A percentile compares a stretch with the other conserved stretches of the same genome.
phyloP scores from a whole-genome alignment of 768 basidiomycete genomes.

The Macrolepiota albuminosa region DNA sequence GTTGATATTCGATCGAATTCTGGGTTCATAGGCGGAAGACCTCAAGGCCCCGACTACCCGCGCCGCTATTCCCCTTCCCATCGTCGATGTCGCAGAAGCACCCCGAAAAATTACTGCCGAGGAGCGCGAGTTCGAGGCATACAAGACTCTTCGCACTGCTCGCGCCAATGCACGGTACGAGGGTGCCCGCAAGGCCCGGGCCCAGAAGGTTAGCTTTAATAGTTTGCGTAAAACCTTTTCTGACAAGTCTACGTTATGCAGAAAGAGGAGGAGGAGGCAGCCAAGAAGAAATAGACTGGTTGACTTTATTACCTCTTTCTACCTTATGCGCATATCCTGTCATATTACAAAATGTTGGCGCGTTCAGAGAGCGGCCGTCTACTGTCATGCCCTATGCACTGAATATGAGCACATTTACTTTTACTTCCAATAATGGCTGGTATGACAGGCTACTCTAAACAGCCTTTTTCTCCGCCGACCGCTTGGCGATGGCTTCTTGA shows the following conservation, averaged over 20 bases:
- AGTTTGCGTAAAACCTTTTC: background rate
- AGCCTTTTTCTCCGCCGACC: conserved; percentile 21
- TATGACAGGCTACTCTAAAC: background rate
- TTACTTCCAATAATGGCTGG: background rate
- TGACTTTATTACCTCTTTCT: conserved; percentile 21
- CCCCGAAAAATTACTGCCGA: conserved; percentile 92
- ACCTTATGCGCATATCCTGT: conserved; percentile 22
- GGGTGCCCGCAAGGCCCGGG: conserved; percentile 82
- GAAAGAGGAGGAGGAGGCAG: conserved; percentile 91
- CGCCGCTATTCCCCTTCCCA: conserved; percentile 58
- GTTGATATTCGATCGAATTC: background rate
- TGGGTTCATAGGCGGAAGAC: conserved; percentile 62
- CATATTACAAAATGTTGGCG: conserved; percentile 32
- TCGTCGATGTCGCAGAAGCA: conserved; percentile 63
- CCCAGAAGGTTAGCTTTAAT: conserved; percentile 64
- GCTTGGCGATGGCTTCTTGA: conserved; percentile 54
- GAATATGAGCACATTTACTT: conserved; percentile 26
- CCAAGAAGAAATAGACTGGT: conserved; percentile 76
- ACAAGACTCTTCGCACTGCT: conserved; percentile 78
- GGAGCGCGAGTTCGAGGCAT: conserved; percentile 88
- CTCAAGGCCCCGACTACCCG: conserved; percentile 77
- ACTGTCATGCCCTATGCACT: conserved; percentile 34
- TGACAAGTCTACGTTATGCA: conserved; percentile 25
- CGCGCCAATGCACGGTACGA: conserved; percentile 82
- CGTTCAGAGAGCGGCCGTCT: conserved; percentile 20